Percentiles rank a stretch among this genome's conserved stretches.
phyloP scores from a whole-genome alignment of 2,329 filamentous ascomycete genomes.

The Cercospora nicotianae region DNA sequence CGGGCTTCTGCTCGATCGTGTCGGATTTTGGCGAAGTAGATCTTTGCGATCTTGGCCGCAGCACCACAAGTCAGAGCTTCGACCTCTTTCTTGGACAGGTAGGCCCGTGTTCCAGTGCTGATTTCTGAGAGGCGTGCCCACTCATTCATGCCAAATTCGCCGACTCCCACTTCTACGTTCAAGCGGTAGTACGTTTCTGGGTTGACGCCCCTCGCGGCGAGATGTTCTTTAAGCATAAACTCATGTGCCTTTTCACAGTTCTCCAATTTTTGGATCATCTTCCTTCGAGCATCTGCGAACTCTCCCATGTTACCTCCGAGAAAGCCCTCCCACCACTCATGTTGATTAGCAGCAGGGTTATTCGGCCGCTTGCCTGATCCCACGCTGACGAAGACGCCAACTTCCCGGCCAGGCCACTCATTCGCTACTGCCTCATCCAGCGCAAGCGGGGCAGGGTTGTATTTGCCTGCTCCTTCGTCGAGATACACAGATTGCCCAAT shows the following conservation, averaged over 20 bases:
- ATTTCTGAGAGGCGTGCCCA: constrained; percentile 94
- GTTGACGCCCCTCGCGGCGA: constrained; percentile 72
- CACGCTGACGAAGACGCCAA: constrained; percentile 88
- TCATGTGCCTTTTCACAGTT: constrained; percentile 90
- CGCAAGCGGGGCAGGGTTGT: constrained; percentile 82
- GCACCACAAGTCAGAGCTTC: constrained; percentile 75
- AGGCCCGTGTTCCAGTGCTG: constrained; percentile 84
- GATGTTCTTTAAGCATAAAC: constrained; percentile 76
- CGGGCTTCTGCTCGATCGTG: constrained; percentile 55
- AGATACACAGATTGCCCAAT: constrained; percentile 93
- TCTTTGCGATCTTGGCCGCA: constrained; percentile 78
- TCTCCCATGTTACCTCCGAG: constrained; percentile 65
- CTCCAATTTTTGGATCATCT: constrained; percentile 88
- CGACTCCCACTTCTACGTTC: constrained; percentile 95
- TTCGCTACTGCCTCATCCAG: constrained; percentile 89
- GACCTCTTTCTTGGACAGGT: constrained; percentile 71
- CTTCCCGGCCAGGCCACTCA: constrained; percentile 90
- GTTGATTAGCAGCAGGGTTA: constrained; percentile 65
- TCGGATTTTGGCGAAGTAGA: constrained; percentile 72
- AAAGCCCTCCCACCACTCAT: constrained; percentile 92
- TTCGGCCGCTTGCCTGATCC: constrained; percentile 86
- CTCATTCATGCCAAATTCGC: constrained; percentile 98
- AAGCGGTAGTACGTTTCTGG: constrained; percentile 90
- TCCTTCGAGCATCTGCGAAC: constrained; percentile 84
- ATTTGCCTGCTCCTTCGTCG: constrained; percentile 87